Evolutionary conservation across 805 yeast genomes (phyloP).

Genomic region (Saccharomycopsis schoenii): DNA sequence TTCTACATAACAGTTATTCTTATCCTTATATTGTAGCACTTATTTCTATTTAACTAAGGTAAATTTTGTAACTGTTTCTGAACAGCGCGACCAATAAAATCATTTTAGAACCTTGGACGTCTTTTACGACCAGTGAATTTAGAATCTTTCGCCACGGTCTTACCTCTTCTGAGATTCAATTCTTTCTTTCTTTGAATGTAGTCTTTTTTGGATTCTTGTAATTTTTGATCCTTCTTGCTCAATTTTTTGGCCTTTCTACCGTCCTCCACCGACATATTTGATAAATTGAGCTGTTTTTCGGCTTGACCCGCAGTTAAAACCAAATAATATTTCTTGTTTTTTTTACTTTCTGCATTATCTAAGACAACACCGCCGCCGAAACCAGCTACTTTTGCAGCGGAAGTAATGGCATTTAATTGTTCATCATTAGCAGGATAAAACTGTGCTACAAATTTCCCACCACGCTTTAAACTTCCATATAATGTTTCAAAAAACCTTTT

Average conservation of each 20-base stretch:
- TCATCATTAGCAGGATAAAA: conserved; percentile 88
- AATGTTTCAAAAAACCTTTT: conserved; percentile 78
- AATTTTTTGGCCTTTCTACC: conserved; percentile 28
- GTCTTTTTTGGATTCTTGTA: conserved; percentile 66
- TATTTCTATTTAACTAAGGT: background rate
- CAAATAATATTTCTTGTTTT: conserved; percentile 81
- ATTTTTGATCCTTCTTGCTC: conserved; percentile 34
- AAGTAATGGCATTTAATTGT: conserved; percentile 67
- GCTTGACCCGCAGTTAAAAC: conserved; percentile 81
- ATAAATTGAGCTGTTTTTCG: conserved; percentile 65
- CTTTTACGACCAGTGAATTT: conserved; percentile 85
- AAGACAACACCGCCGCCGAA: conserved; percentile 93
- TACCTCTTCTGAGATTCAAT: conserved; percentile 84
- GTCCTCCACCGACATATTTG: conserved; percentile 68
- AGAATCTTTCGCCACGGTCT: conserved; percentile 79
- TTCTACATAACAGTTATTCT: background rate
- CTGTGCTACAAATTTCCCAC: conserved; percentile 96
- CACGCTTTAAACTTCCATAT: conserved; percentile 77
- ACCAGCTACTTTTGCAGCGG: conserved; percentile 87
- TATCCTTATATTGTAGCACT: background rate
- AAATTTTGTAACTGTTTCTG: background rate
- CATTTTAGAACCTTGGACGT: conserved; percentile 29
- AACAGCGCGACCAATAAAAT: background rate
- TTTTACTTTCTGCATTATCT: conserved; percentile 88
- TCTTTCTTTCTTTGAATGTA: conserved; percentile 88